A percentile compares a stretch with the other conserved stretches of the same genome.
These are phyloP conservation scores for Dothideomycetidae sp. DNA, from an alignment of 2,329 filamentous ascomycete genomes.

Conservation along the genomic window DNA sequence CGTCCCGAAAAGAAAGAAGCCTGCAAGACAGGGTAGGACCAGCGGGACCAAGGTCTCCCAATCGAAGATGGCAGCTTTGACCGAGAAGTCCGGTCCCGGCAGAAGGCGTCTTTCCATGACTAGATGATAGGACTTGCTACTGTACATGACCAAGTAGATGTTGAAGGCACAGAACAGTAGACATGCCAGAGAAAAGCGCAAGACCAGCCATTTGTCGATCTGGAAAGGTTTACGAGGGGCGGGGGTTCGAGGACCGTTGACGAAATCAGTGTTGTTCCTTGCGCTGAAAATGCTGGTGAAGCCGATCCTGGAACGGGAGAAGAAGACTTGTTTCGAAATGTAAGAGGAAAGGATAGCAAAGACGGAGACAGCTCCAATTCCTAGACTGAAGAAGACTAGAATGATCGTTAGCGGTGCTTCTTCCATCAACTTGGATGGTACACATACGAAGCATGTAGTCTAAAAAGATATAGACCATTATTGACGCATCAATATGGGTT, in stretches of 20 bases:
- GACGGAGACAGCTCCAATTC: conserved; percentile 12
- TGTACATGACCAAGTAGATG: conserved; percentile 11
- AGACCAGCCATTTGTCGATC: conserved; percentile 13
- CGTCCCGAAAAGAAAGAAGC: conserved; percentile 14
- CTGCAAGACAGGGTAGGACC: conserved; percentile 10
- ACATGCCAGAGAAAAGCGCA: conserved; percentile 14
- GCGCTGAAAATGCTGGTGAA: too few species aligned
- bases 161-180: conserved; percentile 13
- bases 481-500: conserved; percentile 7
- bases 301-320: conserved; percentile 6
- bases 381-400: conserved; percentile 13
- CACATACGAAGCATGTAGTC: conserved; percentile 11
- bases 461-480: conserved; percentile 10
- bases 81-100: conserved; percentile 11
- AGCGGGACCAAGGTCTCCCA: conserved; percentile 10
- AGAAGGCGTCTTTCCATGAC: conserved; percentile 4
- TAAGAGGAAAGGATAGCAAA: conserved; percentile 14
- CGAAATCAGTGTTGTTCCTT: neutral
- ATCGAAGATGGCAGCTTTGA: conserved; percentile 9
- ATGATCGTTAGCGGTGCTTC: neutral
- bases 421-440: neutral
- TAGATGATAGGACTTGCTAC: conserved; percentile 9
- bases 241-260: neutral
- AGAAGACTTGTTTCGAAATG: conserved; percentile 9
- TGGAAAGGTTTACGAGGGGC: neutral